Evolutionary conservation across 768 basidiomycete species (phyloP), one percentile per base, ranked within the genome.

Genomic region (Phylloporus scabripes): DNA sequence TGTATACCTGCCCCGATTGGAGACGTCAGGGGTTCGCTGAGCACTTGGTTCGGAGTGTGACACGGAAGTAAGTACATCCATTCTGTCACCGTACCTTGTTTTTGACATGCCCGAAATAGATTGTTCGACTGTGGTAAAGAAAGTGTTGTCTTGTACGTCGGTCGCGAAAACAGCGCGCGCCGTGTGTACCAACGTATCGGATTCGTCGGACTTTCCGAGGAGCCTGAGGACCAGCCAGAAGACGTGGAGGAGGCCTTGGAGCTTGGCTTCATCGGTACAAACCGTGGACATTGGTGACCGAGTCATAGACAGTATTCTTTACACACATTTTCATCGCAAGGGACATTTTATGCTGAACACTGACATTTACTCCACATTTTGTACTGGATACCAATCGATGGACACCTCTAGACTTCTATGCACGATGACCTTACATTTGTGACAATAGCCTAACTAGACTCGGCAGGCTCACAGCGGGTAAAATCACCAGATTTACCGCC

Each of bases 401-500:
- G 36, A 17, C 21, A 9, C 34, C 28, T 5, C 21, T 23, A 23
- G 21, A 23, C 29, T 34, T 37, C 18, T 7, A 20, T 17, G 7
- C n/a, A 10, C 20, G 7, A 33, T 12, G 18, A 23, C 26, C 12
- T 7, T 29, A 29, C 39, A 31, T 17, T 14, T 20, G 18, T 31
- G 28, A 17, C 24, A 21, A 42, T n/a, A n/a, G 21, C 38, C 21
- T 44, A 50, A 9, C 6, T 18, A 29, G 8, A 28, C 11, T 49
- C 26, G 32, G 36, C 33, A 33, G 31, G 9, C 33, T 12, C 50
- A 21, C 9, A 3, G 21, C 67, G 67, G 44, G 54, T 62, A 67
- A 91, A 93, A 66, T 84, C 80, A 11, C 82, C 86, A 58, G 82
- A 84, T 65, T 74, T 74, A 15, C 91, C 92, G 11, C 90, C 92